A percentile compares a stretch with the other conserved stretches of the same genome.
These are phyloP conservation scores for Camelina sativa DNA, from an alignment of 345 rosid species.

Conservation along the genomic window DNA sequence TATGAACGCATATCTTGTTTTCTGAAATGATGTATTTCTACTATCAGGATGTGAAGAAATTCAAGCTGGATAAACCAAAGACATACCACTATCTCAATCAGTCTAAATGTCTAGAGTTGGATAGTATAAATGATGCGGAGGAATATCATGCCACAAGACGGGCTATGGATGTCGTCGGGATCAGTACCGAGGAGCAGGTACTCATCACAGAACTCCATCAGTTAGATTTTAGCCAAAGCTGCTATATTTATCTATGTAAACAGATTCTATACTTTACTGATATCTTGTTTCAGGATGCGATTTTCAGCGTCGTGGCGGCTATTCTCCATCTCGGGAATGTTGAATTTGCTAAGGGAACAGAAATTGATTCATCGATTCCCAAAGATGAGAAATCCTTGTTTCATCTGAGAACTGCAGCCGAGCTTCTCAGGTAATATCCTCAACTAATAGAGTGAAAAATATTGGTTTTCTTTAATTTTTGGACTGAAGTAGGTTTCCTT, in stretches of 20 bases:
- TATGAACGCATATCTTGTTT: slow-evolving; percentile 7
- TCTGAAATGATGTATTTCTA: slow-evolving; percentile 4
- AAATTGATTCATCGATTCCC: slow-evolving; percentile 83
- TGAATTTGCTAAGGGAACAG: slow-evolving; percentile 86
- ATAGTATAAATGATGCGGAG: slow-evolving; percentile 84
- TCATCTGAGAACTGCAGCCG: slow-evolving; percentile 89
- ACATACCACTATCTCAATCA: slow-evolving; percentile 93
- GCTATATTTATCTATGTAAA: slow-evolving; percentile 34
- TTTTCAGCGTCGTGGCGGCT: slow-evolving; percentile 92
- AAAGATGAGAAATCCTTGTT: slow-evolving; percentile 88
- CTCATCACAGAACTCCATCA: slow-evolving; percentile 7
- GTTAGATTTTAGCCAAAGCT: slow-evolving; percentile 22
- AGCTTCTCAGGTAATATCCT: slow-evolving; percentile 70
- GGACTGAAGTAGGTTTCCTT: slow-evolving; percentile 17
- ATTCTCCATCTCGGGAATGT: slow-evolving; percentile 96
- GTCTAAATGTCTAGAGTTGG: slow-evolving; percentile 83
- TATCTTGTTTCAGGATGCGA: slow-evolving; percentile 44
- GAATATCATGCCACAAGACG: slow-evolving; percentile 83
- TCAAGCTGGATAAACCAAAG: slow-evolving; percentile 77
- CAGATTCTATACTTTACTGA: slow-evolving; percentile 16
- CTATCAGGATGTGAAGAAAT: slow-evolving; percentile 71
- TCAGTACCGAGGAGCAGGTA: slow-evolving; percentile 90
- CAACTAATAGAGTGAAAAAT: slow-evolving; percentile 15
- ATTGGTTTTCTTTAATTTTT: slow-evolving; percentile 19
- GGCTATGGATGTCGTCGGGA: slow-evolving; percentile 98